Conservation (phyloP, 1,139 yeast genomes). For the Geotrichum siamense region DNA sequence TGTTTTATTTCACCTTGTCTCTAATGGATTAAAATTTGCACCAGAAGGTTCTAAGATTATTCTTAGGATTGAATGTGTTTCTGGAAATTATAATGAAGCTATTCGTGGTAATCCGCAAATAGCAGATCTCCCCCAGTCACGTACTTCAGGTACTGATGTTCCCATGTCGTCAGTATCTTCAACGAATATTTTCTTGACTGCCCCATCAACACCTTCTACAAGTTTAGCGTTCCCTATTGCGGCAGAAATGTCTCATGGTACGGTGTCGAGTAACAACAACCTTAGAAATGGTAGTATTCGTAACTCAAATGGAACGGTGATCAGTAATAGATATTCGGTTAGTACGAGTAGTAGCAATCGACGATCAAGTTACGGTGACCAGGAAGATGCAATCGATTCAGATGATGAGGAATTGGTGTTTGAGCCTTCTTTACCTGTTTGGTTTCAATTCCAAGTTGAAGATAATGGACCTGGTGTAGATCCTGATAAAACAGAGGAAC, state of each 20-base stretch:
- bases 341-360: neutral
- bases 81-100: conserved; percentile 1
- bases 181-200: neutral
- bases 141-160: neutral
- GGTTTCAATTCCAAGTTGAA: conserved; percentile 44
- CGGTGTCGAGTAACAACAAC: neutral
- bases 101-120: neutral
- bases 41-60: conserved; percentile 45
- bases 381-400: neutral
- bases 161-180: conserved; percentile 2
- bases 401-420: neutral
- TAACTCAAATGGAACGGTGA: neutral
- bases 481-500: conserved; percentile 66
- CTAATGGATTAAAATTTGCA: conserved; percentile 83
- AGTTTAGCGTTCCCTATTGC: neutral
- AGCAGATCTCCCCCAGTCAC: neutral
- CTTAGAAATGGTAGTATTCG: neutral
- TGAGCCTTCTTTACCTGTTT: conserved; percentile 2
- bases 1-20: conserved; percentile 78
- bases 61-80: conserved; percentile 3
- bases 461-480: conserved; percentile 96
- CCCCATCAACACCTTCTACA: neutral
- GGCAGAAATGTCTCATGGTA: neutral
- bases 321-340: neutral
- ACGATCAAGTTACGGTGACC: neutral